Base-by-base conservation (phyloP, 2,329 filamentous ascomycete species). In the Penicillium sp. region DNA sequence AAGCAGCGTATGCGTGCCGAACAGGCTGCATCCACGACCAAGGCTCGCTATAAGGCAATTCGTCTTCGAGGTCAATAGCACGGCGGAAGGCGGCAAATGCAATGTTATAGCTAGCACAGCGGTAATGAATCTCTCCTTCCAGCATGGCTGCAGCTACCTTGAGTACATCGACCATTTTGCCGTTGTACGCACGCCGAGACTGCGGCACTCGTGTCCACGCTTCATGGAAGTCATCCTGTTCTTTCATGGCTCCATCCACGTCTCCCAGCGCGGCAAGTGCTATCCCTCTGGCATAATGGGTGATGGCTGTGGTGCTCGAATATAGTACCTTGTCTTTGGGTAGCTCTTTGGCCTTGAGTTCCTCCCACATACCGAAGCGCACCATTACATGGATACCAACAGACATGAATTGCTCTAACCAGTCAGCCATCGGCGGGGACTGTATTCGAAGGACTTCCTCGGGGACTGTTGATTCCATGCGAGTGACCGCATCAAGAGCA, bases 1-100 rank as follows among this genome's bases (percentile, higher is more conserved):
- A 75, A 0, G 88, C 88, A 1, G 85, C 88, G 53, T 87, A 88
- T 0, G 88, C 87, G 68, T 91, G 89, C 1, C 87, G 77, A 0
- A 83, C 82, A 0, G 88, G 88, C 66, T 89, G 86, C 88, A 91
- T 90, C 88, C 88, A 91, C 0, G 86, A 85, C 88, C 88, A 90
- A 0, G 89, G 89, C 68, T 91, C 89, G 49, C 87, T 86, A 59
- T 89, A 91, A 0, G 84, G 84, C 19, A 91, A 77, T 0, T 69
- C 72, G 61, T 89, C 87, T 60, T 90, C 86, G 0, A 82, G 77
- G 1, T 73, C 67, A 19, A 89, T 84, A 0, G 87, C 80, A 7
- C 75, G 73, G 1, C 81, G 78, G 1, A 91, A 75, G 46, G 82
- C 77, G 1, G 72, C 67, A 65, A 89, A 90, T 0, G 87, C 88